phyloP scores from a whole-genome alignment of 1,284 basidiomycete genomes.

The Ustilago vetiveriae region DNA sequence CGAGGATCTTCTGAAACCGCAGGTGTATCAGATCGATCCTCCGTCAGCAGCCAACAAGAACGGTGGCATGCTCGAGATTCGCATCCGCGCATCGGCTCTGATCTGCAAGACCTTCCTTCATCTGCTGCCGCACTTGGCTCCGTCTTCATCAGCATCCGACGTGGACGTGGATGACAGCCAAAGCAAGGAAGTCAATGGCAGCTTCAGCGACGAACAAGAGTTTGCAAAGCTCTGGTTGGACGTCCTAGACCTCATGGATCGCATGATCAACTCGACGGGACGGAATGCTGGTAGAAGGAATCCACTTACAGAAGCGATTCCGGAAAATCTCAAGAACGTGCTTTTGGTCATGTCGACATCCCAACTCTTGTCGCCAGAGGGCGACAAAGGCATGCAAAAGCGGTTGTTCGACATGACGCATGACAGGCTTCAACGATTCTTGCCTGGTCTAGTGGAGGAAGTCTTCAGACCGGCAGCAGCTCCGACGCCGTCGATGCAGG shows the following conservation, averaged over 20 bases:
- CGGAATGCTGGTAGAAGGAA: conserved; percentile 34
- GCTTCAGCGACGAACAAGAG: conserved; percentile 68
- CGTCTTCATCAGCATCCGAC: conserved; percentile 58
- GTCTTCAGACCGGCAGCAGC: conserved; percentile 25
- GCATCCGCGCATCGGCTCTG: conserved; percentile 83
- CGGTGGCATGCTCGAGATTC: conserved; percentile 85
- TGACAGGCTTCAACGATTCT: conserved; percentile 48
- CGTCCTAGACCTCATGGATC: conserved; percentile 88
- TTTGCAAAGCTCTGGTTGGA: conserved; percentile 86
- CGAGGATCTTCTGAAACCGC: conserved; percentile 88
- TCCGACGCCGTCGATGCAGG: too few relatives aligned
- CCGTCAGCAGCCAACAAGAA: conserved; percentile 53
- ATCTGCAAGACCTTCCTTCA: conserved; percentile 96
- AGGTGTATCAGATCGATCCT: conserved; percentile 81
- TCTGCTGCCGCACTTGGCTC: conserved; percentile 79
- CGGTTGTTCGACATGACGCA: conserved; percentile 47
- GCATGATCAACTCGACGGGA: conserved; percentile 78
- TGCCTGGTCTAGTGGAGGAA: conserved; percentile 57
- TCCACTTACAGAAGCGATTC: conserved; percentile 81
- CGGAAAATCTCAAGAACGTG: conserved; percentile 96
- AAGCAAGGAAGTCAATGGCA: conserved; percentile 65
- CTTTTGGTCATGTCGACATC: conserved; percentile 94
- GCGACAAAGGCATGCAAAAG: conserved; percentile 13
- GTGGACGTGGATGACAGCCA: too few relatives aligned
- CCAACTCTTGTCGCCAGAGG: conserved; percentile 72